These are phyloP conservation scores for Daldinia sp. DNA, from an alignment of 2,329 filamentous ascomycete genomes.

Conservation along the genomic window DNA sequence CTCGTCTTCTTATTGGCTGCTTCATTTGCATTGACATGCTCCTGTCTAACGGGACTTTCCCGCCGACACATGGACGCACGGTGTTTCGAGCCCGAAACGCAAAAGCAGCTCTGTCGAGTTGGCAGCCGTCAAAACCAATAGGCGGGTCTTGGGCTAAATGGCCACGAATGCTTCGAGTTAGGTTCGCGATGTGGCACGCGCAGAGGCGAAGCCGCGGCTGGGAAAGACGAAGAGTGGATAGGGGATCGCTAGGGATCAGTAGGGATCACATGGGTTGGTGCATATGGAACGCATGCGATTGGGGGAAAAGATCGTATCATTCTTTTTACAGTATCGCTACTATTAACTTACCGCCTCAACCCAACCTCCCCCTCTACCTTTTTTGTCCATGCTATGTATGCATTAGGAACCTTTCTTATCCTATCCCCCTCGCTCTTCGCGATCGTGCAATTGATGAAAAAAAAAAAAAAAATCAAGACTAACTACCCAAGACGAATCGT, in stretches of 20 bases:
- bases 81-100: constrained; percentile 19
- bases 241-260: constrained; percentile 6
- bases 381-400: constrained; percentile 4
- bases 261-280: constrained; percentile 14
- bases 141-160: constrained; percentile 5
- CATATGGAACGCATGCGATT: constrained; percentile 14
- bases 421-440: neutral
- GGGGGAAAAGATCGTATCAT: constrained; percentile 11
- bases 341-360: constrained; percentile 12
- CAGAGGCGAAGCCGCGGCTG: constrained; percentile 9
- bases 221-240: constrained; percentile 4
- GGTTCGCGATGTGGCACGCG: constrained; percentile 30
- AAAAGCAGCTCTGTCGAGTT: constrained; percentile 17
- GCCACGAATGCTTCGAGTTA: constrained; percentile 14
- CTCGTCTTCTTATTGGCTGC: constrained; percentile 21
- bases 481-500: constrained; percentile 4
- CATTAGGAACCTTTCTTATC: neutral
- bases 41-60: constrained; percentile 20
- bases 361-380: constrained; percentile 1
- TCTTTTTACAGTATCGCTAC: constrained; percentile 3
- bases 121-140: constrained; percentile 29
- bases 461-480: neutral
- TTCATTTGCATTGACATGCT: constrained; percentile 24
- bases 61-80: constrained; percentile 22
- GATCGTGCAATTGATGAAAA: constrained; percentile 1